Evolutionary conservation across 1,284 basidiomycete species (phyloP).

Genomic region (Gymnopus androsaceus): DNA sequence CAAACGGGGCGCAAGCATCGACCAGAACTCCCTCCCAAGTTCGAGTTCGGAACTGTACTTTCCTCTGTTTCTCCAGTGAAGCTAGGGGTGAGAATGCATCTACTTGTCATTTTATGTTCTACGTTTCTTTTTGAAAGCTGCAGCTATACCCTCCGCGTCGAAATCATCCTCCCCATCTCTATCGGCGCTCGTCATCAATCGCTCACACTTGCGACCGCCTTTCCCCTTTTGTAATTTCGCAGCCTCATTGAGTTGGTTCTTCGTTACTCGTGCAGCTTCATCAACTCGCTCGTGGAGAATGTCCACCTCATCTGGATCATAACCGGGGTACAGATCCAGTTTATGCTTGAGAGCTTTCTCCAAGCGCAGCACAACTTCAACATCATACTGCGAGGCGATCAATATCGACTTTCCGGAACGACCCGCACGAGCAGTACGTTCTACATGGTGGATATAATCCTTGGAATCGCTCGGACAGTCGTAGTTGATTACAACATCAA

Average conservation of each 20-base stretch:
- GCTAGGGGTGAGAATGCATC: no score
- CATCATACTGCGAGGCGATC: conserved; percentile 97
- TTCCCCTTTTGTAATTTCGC: no score
- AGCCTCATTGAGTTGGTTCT: conserved; percentile 64
- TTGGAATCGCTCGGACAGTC: conserved; percentile 98
- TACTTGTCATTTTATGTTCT: no score
- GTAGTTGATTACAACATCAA: conserved; percentile 97
- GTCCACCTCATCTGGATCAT: conserved; percentile 90
- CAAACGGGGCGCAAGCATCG: no score
- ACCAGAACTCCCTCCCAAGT: no score
- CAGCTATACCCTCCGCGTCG: no score
- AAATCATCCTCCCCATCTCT: no score
- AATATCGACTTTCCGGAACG: conserved; percentile 95
- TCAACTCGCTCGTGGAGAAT: conserved; percentile 87
- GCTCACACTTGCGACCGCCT: no score
- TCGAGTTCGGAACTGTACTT: no score
- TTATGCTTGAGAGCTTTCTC: conserved; percentile 91
- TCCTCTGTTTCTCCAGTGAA: no score
- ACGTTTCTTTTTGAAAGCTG: no score
- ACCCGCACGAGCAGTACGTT: conserved; percentile 95
- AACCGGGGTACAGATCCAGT: conserved; percentile 87
- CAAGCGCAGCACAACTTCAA: conserved; percentile 94
- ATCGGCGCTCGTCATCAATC: no score
- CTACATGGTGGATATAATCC: conserved; percentile 98
- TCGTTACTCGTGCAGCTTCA: conserved; percentile 84